phyloP scores from a whole-genome alignment of 2,329 filamentous ascomycete genomes.

The Ilyonectria robusta region DNA sequence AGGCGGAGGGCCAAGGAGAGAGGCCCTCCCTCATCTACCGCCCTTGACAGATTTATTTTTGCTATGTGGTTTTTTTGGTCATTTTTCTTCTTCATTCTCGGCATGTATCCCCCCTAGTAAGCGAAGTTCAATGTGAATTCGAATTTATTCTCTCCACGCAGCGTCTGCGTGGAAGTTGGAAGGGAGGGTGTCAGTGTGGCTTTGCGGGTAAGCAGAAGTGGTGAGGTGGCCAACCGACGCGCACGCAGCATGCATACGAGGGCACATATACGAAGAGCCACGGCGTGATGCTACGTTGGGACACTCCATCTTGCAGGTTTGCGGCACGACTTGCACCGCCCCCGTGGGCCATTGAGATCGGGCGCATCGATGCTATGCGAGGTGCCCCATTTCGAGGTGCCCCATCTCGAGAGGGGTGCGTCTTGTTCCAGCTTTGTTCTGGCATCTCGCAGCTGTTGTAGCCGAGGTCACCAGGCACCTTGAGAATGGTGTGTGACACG shows the following conservation, averaged over 20 bases:
- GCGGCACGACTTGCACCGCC: conserved; percentile 19
- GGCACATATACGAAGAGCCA: conserved; percentile 9
- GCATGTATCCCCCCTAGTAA: conserved; percentile 29
- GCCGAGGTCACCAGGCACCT: neutral
- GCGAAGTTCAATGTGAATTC: conserved; percentile 33
- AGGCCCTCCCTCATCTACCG: conserved; percentile 11
- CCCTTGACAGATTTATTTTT: conserved; percentile 16
- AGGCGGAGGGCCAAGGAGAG: conserved; percentile 10
- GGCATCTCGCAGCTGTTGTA: neutral
- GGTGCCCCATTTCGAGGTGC: neutral
- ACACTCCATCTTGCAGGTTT: conserved; percentile 5
- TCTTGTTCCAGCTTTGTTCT: neutral
- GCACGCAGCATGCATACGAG: neutral
- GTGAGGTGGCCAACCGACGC: conserved; percentile 6
- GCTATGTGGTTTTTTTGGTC: conserved; percentile 19
- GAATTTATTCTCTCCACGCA: conserved; percentile 3
- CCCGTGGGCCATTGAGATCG: conserved; percentile 11
- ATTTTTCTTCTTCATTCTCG: conserved; percentile 8
- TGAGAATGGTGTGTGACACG: neutral
- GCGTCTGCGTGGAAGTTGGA: too few species aligned
- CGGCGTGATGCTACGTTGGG: conserved; percentile 2
- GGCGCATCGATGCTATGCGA: neutral
- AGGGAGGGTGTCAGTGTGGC: neutral
- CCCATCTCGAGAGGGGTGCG: neutral
- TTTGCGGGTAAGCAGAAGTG: conserved; percentile 9